Conservation (phyloP, 768 basidiomycete species). For the Lyophyllum semitale region DNA sequence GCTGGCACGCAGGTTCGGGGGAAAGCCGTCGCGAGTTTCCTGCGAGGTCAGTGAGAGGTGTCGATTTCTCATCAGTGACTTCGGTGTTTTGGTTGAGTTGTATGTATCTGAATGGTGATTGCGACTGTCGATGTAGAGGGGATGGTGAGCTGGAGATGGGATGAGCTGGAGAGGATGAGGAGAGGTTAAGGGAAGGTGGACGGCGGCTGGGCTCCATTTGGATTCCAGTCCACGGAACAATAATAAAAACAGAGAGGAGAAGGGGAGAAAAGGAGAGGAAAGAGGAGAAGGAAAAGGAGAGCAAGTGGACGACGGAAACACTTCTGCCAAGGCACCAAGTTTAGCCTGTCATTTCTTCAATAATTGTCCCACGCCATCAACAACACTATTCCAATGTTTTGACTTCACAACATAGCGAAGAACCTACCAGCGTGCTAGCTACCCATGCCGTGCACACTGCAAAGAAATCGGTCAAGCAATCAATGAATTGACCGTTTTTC, state of each 20-base stretch:
- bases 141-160: slow-evolving; percentile 28
- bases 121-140: slow-evolving; percentile 27
- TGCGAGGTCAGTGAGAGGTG: slow-evolving; percentile 26
- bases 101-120: slow-evolving; percentile 36
- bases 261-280: slow-evolving; percentile 17
- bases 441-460: slow-evolving; percentile 5
- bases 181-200: slow-evolving; percentile 27
- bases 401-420: slow-evolving; percentile 13
- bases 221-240: slow-evolving; percentile 34
- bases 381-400: slow-evolving; percentile 11
- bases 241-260: slow-evolving; percentile 13
- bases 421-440: background rate
- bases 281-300: slow-evolving; percentile 8
- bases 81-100: slow-evolving; percentile 20
- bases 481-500: background rate
- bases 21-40: slow-evolving; percentile 8
- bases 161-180: slow-evolving; percentile 30
- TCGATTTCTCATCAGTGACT: slow-evolving; percentile 28
- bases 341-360: slow-evolving; percentile 5
- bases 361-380: slow-evolving; percentile 17
- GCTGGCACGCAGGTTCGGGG: slow-evolving; percentile 13
- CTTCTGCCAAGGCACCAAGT: slow-evolving; percentile 12
- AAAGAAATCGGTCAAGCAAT: background rate
- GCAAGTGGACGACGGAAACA: slow-evolving; percentile 8
- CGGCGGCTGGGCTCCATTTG: slow-evolving; percentile 26